Base-by-base conservation (phyloP, 2,329 filamentous ascomycete species). In the Fusarium sp. region DNA sequence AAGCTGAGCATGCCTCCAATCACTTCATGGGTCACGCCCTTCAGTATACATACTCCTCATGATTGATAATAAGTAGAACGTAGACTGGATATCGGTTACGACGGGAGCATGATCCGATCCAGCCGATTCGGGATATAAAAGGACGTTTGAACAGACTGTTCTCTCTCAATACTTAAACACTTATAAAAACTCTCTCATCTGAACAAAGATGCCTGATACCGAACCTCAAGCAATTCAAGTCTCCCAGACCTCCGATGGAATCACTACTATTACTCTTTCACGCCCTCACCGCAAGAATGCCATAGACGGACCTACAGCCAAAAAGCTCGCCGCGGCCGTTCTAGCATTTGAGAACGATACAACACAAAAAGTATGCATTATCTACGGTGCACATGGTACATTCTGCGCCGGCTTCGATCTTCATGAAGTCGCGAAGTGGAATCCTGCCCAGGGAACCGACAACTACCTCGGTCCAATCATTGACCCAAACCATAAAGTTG, bases 371-470 rank as follows among this genome's bases (percentile, higher is more conserved):
- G 50, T 66, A 3, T 66, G 63, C 38, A 46, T 66, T 35, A 35
- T 66, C 20, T 36, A 59, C 12, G 63, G 63, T 4, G 38, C 62
- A 12, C 38, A 66, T 4, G 63, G 61, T 3, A 45, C 63, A 1
- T 65, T 66, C 27, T 66, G 52, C 36, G 61, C 63, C 10, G 63
- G 63, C 1, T 66, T 65, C 3, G 63, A 66, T 29, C 63, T 66
- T 15, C 63, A 66, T 3, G 63, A 66, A 41, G 63, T 66, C 5
- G 62, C 62, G 18, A 67, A 47, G 15, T 67, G 58, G 29, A 17
- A 42, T 12, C 27, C 53, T 2, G 35, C 17, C 0, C 17, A 53
- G 12, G 38, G 27, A 7, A 17, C 62, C 7, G 53, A 29, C 7
- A 47, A 38, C 3, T 67, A 67, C 5, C 53, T n/a, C 3, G 64